Evolutionary conservation across 2,329 filamentous ascomycete species (phyloP).

Genomic region (Fonsecaea erecta): DNA sequence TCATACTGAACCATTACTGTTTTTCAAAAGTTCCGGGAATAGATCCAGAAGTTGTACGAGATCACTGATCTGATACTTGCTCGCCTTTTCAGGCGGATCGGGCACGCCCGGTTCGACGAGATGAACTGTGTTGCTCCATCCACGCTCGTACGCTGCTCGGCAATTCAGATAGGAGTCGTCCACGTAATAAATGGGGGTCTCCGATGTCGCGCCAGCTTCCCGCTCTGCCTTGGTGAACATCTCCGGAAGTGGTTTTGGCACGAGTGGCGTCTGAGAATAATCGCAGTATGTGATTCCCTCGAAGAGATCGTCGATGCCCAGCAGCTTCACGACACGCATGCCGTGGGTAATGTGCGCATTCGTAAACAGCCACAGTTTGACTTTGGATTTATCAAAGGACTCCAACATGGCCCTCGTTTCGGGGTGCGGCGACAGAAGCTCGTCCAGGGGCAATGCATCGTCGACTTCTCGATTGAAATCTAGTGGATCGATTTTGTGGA

Average conservation of each 20-base stretch:
- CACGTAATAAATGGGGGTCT: slow-evolving; percentile 77
- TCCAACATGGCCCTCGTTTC: slow-evolving; percentile 75
- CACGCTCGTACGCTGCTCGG: slow-evolving; percentile 72
- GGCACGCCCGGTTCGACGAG: slow-evolving; percentile 77
- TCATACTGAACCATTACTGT: slow-evolving; percentile 6
- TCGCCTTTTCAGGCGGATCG: slow-evolving; percentile 66
- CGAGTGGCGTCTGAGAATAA: slow-evolving; percentile 71
- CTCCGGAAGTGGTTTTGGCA: slow-evolving; percentile 83
- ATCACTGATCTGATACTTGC: slow-evolving; percentile 74
- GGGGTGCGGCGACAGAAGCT: slow-evolving; percentile 78
- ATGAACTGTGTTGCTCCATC: slow-evolving; percentile 80
- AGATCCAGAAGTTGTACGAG: slow-evolving; percentile 74
- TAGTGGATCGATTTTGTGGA: slow-evolving; percentile 92
- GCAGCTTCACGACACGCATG: slow-evolving; percentile 75
- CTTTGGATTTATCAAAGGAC: slow-evolving; percentile 81
- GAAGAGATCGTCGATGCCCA: slow-evolving; percentile 85
- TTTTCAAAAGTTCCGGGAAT: slow-evolving; percentile 83
- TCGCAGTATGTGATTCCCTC: slow-evolving; percentile 96
- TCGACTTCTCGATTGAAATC: slow-evolving; percentile 96
- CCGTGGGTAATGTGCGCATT: slow-evolving; percentile 94
- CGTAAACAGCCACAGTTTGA: slow-evolving; percentile 91
- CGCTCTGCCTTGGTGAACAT: slow-evolving; percentile 90
- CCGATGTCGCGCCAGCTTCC: slow-evolving; percentile 72
- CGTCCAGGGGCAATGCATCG: slow-evolving; percentile 86
- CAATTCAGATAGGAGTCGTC: slow-evolving; percentile 90